Base-by-base conservation (phyloP, 1,284 basidiomycete species). In the Rhodotorula sp. region DNA sequence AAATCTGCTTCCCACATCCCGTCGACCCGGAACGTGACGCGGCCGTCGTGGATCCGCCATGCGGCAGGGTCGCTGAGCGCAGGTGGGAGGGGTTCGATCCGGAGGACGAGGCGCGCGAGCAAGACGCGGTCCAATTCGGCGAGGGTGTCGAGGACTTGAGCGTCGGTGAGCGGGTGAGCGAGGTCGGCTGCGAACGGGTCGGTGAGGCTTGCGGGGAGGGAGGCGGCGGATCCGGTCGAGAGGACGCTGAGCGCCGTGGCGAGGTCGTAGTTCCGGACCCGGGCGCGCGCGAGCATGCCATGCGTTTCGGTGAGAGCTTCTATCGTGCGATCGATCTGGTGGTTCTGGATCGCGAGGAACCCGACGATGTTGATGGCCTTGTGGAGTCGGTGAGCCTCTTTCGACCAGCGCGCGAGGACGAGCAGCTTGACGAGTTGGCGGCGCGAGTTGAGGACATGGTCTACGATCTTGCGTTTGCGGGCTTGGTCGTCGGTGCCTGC, bases 401-500 rank as follows among this genome's bases (percentile, higher is more conserved):
- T 84, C 33, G 89, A 85, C 91, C 91, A 94, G 77, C 91, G 89
- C 26, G 86, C 85, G 53, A 91, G 86, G 8, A 91, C 91, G 75
- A 93, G 91, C 24, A 95, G 81, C 81, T 95, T 95, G 61, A 93
- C 88, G 58, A 93, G 87, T 77, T 95, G 91, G 77, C 91, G 90
- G 81, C 95, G 91, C 18, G 87, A 90, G 79, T 89, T 88, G 44
- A 93, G 87, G 1, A 93, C 91, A 85, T 91, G 94, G 75, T 93
- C 89, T 17, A 91, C 91, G 54, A 95, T 83, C 33, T 86, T 88
- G 46, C 89, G 86, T 78, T 94, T 93, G 61, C 91, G 86, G 49
- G 88, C 88, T n/a, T 83, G 83, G 78, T 93, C 91, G 20, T 90
- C 26, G n/a, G 20, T 48, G 46, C 20, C 46, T 18, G 88, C 84